phyloP scores from a whole-genome alignment of 2,329 filamentous ascomycete species.

The Alternaria sp. region DNA sequence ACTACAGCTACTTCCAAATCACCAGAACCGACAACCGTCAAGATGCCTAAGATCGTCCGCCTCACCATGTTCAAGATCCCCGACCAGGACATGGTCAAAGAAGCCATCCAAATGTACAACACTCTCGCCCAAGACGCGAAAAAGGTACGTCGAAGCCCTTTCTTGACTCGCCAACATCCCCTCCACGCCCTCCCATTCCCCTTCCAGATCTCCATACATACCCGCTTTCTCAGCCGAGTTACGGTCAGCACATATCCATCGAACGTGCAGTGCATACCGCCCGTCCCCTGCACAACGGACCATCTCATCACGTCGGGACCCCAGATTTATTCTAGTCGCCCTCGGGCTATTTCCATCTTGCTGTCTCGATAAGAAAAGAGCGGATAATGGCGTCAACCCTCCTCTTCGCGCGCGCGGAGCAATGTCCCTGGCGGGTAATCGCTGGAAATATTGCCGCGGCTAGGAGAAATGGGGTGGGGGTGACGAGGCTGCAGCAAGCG shows the following conservation, averaged over 20 bases:
- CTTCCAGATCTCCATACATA: constrained; percentile 15
- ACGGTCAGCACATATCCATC: constrained; percentile 8
- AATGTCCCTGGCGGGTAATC: constrained; percentile 10
- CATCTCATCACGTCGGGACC: constrained; percentile 22
- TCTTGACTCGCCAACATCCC: constrained; percentile 5
- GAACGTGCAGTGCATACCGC: constrained; percentile 9
- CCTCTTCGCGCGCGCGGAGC: constrained; percentile 1
- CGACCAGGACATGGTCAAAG: constrained; percentile 35
- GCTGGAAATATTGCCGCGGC: constrained; percentile 5
- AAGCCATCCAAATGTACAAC: constrained; percentile 41
- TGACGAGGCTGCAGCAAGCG: constrained; percentile 15
- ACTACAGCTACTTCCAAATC: background rate
- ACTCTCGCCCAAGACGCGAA: constrained; percentile 40
- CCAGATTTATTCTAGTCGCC: constrained; percentile 14
- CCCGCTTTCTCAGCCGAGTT: constrained; percentile 10
- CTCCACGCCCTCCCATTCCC: background rate
- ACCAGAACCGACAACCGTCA: constrained; percentile 13
- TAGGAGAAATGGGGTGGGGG: constrained; percentile 11
- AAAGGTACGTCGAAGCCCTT: constrained; percentile 36
- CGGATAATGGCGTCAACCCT: constrained; percentile 1
- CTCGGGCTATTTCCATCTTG: constrained; percentile 9
- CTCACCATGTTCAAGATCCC: constrained; percentile 48
- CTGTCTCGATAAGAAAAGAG: background rate
- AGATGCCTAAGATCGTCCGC: constrained; percentile 44
- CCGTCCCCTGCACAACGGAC: constrained; percentile 19